Conservation (phyloP, 1,284 basidiomycete genomes). For the Testicularia cyperi region DNA sequence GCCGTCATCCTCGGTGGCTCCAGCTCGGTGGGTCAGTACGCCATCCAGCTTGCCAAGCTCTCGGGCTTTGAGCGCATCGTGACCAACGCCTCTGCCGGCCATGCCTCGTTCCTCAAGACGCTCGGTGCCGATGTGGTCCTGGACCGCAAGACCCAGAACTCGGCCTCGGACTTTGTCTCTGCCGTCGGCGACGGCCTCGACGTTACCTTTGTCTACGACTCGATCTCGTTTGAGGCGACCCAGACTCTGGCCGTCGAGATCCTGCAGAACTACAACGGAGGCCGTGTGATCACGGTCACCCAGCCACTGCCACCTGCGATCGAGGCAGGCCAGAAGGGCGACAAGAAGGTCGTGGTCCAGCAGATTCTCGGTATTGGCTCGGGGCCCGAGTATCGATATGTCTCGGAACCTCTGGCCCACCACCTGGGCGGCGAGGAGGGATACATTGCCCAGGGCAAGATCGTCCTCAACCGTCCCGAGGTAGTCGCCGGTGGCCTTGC, state of each 20-base stretch:
- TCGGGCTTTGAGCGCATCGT: conserved; percentile 42
- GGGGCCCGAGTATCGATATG: conserved; percentile 12
- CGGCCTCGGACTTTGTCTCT: conserved; percentile 7
- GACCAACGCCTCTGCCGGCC: conserved; percentile 29
- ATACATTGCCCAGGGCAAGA: conserved; percentile 26
- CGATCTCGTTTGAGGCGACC: conserved; percentile 34
- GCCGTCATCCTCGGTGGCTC: conserved; percentile 45
- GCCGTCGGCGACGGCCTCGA: conserved; percentile 1
- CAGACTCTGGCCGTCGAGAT: conserved; percentile 34
- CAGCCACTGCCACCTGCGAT: conserved; percentile 11
- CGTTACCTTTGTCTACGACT: conserved; percentile 33
- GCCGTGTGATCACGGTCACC: conserved; percentile 24
- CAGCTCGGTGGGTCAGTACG: conserved; percentile 45
- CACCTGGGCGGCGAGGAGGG: conserved; percentile 38
- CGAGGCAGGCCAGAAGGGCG: neutral
- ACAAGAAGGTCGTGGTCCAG: conserved; percentile 3
- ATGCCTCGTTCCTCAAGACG: conserved; percentile 27
- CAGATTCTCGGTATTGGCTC: conserved; percentile 20
- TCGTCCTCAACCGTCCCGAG: conserved; percentile 30
- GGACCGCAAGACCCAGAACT: conserved; percentile 25
- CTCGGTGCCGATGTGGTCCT: conserved; percentile 37
- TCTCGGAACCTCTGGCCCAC: conserved; percentile 24
- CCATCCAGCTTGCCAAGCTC: conserved; percentile 43
- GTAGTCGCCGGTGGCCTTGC: conserved; percentile 36
- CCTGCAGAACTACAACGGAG: conserved; percentile 19